A percentile compares a stretch with the other conserved stretches of the same genome.
These are phyloP conservation scores for Pseudofabraea citricarpa DNA, from an alignment of 2,329 filamentous ascomycete species.

Conservation along the genomic window DNA sequence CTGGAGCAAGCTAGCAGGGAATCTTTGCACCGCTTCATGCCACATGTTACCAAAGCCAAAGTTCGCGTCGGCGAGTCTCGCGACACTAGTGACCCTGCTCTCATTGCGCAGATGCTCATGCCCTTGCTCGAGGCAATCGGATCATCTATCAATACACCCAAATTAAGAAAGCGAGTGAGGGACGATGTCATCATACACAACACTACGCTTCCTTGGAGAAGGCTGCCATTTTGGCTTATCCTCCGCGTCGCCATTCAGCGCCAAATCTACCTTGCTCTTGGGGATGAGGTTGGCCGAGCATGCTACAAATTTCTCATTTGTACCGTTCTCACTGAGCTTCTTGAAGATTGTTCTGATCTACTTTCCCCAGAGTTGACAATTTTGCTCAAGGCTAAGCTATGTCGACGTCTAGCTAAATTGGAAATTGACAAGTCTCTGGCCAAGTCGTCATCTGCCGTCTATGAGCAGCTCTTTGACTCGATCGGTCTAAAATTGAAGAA, in stretches of 20 bases:
- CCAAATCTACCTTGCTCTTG: conserved; percentile 38
- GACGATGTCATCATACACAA: conserved; percentile 55
- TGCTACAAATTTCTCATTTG: conserved; percentile 57
- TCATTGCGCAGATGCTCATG: conserved; percentile 57
- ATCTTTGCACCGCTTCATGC: conserved; percentile 45
- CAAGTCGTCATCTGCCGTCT: conserved; percentile 11
- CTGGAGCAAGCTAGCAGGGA: conserved; percentile 52
- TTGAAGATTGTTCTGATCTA: conserved; percentile 32
- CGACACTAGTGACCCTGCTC: conserved; percentile 49
- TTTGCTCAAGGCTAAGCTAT: conserved; percentile 46
- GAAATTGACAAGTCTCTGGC: conserved; percentile 34
- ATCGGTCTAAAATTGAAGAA: conserved; percentile 25
- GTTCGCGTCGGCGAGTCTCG: conserved; percentile 45
- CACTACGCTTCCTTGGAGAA: conserved; percentile 52
- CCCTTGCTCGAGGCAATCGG: conserved; percentile 54
- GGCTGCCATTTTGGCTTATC: conserved; percentile 57
- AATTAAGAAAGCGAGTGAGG: conserved; percentile 52
- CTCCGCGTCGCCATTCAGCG: conserved; percentile 54
- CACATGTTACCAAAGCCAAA: conserved; percentile 46
- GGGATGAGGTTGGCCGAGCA: conserved; percentile 35
- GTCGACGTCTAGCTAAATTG: conserved; percentile 53
- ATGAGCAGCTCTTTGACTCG: conserved; percentile 24
- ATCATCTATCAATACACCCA: conserved; percentile 23
- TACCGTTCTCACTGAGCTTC: conserved; percentile 38
- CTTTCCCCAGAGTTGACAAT: conserved; percentile 32